Conservation (phyloP, 2,329 filamentous ascomycete genomes). For the Pseudomassariella vexata region DNA sequence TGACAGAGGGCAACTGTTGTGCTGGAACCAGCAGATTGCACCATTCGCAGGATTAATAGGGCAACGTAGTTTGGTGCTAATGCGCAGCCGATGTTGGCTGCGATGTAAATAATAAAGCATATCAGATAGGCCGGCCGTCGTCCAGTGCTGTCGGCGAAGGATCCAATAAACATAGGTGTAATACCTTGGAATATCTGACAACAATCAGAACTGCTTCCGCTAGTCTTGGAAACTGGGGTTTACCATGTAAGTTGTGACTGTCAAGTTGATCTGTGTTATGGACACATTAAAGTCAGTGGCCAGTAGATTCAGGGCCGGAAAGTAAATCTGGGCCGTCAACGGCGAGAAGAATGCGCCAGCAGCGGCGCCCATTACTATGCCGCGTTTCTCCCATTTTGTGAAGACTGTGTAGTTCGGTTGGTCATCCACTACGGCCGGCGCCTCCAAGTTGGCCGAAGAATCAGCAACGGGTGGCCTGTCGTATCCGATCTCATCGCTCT, state of each 20-base stretch:
- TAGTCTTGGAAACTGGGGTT: background rate
- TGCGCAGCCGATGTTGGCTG: slow-evolving; percentile 38
- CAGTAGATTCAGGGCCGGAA: slow-evolving; percentile 35
- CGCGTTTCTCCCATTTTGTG: slow-evolving; percentile 20
- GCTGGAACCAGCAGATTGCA: slow-evolving; percentile 47
- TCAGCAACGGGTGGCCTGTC: no score
- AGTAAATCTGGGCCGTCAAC: slow-evolving; percentile 34
- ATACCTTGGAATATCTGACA: slow-evolving; percentile 31
- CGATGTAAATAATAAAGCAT: slow-evolving; percentile 39
- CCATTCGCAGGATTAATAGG: slow-evolving; percentile 40
- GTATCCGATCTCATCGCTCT: no score
- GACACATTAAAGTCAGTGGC: slow-evolving; percentile 32
- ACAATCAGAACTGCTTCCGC: no score
- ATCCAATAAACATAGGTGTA: slow-evolving; percentile 43
- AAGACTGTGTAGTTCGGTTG: slow-evolving; percentile 14
- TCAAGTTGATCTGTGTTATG: slow-evolving; percentile 26
- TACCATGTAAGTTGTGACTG: slow-evolving; percentile 28
- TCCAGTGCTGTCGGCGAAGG: slow-evolving; percentile 41
- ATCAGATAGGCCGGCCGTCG: slow-evolving; percentile 41
- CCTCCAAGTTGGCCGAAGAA: no score
- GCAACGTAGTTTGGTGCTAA: slow-evolving; percentile 37
- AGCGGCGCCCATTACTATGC: slow-evolving; percentile 22
- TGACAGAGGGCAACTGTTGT: slow-evolving; percentile 46
- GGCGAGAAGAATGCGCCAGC: slow-evolving; percentile 26
- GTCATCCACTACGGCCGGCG: background rate